A percentile compares a stretch with the other conserved stretches of the same genome.
phyloP scores from a whole-genome alignment of 2,329 filamentous ascomycete species.

The Myriosclerotinia scirpicola region DNA sequence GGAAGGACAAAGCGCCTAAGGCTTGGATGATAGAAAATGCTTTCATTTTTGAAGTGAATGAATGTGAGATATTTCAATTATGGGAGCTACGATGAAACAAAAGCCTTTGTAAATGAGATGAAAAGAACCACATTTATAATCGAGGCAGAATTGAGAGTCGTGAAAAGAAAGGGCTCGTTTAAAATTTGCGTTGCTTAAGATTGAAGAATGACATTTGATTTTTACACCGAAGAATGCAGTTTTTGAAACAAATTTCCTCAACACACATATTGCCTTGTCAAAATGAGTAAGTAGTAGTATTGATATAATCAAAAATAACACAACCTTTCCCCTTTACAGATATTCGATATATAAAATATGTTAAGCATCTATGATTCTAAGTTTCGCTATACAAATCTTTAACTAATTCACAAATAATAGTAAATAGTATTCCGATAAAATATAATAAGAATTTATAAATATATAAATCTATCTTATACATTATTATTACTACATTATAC shows the following conservation, averaged over 20 bases:
- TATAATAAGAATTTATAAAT: no score
- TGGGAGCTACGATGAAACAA: no score
- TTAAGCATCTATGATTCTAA: no score
- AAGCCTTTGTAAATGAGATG: neutral
- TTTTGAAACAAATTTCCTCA: neutral
- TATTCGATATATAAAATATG: no score
- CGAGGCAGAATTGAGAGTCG: neutral
- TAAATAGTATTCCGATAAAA: no score
- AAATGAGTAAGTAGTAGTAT: no score
- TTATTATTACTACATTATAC: no score
- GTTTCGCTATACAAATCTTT: no score
- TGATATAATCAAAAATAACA: no score
- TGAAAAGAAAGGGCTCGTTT: neutral
- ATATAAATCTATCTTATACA: no score
- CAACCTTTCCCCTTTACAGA: no score
- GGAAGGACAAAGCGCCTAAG: neutral
- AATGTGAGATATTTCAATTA: neutral
- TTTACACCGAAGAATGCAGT: neutral
- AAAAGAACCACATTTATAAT: neutral
- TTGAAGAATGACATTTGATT: constrained; percentile 1
- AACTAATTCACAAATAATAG: no score
- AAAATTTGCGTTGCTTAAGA: neutral
- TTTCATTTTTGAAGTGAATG: neutral
- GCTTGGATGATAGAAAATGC: neutral
- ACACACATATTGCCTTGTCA: neutral